phyloP scores from a whole-genome alignment of 148 eudicot genomes.

The Fagopyrum tataricum region DNA sequence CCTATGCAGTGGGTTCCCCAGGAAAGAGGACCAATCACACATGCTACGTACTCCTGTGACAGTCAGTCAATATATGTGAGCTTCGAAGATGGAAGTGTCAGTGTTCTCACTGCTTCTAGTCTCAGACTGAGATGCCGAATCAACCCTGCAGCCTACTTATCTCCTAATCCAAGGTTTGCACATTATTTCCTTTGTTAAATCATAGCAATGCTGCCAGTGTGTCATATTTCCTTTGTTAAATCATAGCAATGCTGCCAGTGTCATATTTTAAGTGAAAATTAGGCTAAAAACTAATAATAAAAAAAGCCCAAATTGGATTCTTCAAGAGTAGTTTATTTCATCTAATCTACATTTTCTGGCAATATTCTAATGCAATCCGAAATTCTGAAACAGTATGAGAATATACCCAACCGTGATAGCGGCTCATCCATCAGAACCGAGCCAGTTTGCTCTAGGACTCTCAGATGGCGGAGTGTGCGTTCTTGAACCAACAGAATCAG shows the following conservation, averaged over 20 bases:
- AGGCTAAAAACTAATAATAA: no score
- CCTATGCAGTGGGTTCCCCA: slow-evolving; percentile 28
- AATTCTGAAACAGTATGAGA: slow-evolving; percentile 14
- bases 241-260: no score
- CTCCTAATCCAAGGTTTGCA: slow-evolving; percentile 16
- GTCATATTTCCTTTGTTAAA: no score
- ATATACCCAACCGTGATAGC: slow-evolving; percentile 16
- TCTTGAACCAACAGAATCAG: slow-evolving; percentile 17
- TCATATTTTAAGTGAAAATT: no score
- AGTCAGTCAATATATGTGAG: slow-evolving; percentile 30
- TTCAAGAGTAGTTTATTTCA: no score
- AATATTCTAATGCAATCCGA: no score
- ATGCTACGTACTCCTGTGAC: slow-evolving; percentile 36
- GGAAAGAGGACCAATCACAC: slow-evolving; percentile 24
- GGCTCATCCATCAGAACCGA: slow-evolving; percentile 20
- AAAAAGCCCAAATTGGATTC: no score
- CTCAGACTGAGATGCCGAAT: slow-evolving; percentile 27
- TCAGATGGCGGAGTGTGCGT: slow-evolving; percentile 18
- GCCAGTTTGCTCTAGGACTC: slow-evolving; percentile 17
- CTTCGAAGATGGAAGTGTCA: slow-evolving; percentile 28
- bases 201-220: no score
- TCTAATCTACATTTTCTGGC: no score
- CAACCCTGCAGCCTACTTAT: slow-evolving; percentile 14
- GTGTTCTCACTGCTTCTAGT: slow-evolving; percentile 24
- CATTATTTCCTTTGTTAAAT: not conserved